These are phyloP conservation scores for Rhynchosporium secalis DNA, from an alignment of 2,329 filamentous ascomycete genomes.

Conservation along the genomic window DNA sequence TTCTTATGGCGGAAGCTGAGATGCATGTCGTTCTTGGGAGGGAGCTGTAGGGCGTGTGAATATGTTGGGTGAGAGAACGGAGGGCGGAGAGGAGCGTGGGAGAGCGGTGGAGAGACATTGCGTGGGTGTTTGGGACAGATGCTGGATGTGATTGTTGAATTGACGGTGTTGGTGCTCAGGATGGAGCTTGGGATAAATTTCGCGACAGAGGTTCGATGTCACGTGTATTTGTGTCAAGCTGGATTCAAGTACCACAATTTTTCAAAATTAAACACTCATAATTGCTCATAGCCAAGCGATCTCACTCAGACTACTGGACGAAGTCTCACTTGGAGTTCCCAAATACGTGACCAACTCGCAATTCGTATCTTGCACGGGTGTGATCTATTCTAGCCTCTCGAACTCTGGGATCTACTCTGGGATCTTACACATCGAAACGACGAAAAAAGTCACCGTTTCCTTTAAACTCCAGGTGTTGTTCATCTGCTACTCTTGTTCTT, in stretches of 20 bases:
- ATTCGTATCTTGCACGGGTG: no score
- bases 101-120: slow-evolving; percentile 11
- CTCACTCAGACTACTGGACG: no score
- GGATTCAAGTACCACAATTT: no score
- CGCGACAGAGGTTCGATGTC: slow-evolving; percentile 9
- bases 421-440: no score
- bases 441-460: no score
- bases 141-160: slow-evolving; percentile 7
- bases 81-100: slow-evolving; percentile 34
- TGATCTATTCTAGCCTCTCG: no score
- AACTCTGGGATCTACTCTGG: no score
- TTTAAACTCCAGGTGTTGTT: no score
- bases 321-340: no score
- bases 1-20: slow-evolving; percentile 4
- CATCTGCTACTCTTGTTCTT: background rate
- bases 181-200: slow-evolving; percentile 16
- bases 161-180: slow-evolving; percentile 12
- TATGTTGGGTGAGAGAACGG: slow-evolving; percentile 21
- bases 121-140: slow-evolving; percentile 12
- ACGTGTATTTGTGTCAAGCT: slow-evolving; percentile 5
- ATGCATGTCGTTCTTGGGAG: slow-evolving; percentile 1
- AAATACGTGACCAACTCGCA: no score
- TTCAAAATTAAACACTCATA: no score
- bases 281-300: no score
- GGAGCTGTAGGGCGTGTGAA: slow-evolving; percentile 7